Base-by-base conservation (phyloP, 2,329 filamentous ascomycete genomes). In the Bimuria novae-zelandiae region DNA sequence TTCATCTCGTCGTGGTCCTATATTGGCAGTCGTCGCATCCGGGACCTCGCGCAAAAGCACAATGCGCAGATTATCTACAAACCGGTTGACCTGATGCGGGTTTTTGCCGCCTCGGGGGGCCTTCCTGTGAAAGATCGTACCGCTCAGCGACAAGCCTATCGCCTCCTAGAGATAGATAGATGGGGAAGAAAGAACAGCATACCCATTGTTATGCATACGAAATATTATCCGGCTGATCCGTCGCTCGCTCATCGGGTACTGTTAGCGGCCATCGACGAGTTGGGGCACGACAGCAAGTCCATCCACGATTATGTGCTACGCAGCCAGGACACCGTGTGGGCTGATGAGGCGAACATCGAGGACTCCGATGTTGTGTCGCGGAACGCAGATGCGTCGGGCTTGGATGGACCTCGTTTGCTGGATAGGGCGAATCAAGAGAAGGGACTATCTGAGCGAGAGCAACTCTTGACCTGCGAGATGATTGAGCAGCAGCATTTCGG, bases 1-100 rank as follows among this genome's bases (percentile, higher is more conserved):
- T 69, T 69, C 56, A 64, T 70, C 33, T 70, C 67, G 1, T 58
- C 69, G 16, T 69, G 65, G 67, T 69, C 67, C 21, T 65, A 67
- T 47, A 59, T 70, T 43, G 68, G 65, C 41, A 70, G 68, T 37
- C 61, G 57, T 2, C 64, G 59, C 14, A 55, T 70, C 12, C 59
- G 60, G 16, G 41, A 44, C 14, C 54, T 69, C 3, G 63, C 59
- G 12, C 37, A 52, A 8, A 35, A 65, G 6, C 55, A 59, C 42
- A 63, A 67, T 51, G 64, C 61, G 22, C 35, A 56, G 37, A 59
- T 65, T 57, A 46, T 72, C 54, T 69, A 60, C 58, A 69, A 70
- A 46, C 68, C 68, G 21, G 54, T 70, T 8, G 60, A 71, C 47
- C 50, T 71, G 3, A 42, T 71, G 30, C 61, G 68, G 41, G 62